Evolutionary conservation across 164 flowering plant species (phyloP).

Genomic region (Vitis rotundifolia): DNA sequence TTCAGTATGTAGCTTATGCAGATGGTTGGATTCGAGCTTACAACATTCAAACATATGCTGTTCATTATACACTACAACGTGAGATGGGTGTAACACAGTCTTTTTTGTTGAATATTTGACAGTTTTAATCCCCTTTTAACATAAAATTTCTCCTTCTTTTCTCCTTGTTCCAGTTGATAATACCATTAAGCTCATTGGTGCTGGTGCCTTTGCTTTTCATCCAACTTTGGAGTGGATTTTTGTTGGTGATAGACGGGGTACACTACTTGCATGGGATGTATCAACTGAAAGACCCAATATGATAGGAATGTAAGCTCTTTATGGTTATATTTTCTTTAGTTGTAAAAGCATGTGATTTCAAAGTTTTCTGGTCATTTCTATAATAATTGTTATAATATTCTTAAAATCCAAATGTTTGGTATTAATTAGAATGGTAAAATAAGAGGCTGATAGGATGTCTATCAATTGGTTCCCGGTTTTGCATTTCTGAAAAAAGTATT

Average conservation of each 20-base stretch:
- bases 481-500: no score
- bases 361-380: neutral
- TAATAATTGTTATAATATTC: no score
- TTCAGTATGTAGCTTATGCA: slow-evolving; percentile 97
- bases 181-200: slow-evolving; percentile 89
- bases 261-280: slow-evolving; percentile 98
- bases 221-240: slow-evolving; percentile 96
- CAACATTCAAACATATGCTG: slow-evolving; percentile 93
- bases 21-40: slow-evolving; percentile 97
- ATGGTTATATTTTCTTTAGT: neutral
- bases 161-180: slow-evolving; percentile 72
- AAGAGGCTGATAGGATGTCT: no score
- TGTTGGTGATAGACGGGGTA: slow-evolving; percentile 97
- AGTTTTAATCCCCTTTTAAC: slow-evolving; percentile 1
- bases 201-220: slow-evolving; percentile 95
- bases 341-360: neutral
- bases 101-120: neutral
- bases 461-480: no score
- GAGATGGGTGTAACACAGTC: slow-evolving; percentile 31
- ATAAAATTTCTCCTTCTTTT: neutral
- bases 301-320: slow-evolving; percentile 89
- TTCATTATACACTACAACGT: slow-evolving; percentile 93
- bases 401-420: no score
- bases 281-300: slow-evolving; percentile 94
- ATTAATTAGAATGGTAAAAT: no score